Conservation (phyloP, 2,329 filamentous ascomycete species). For the Cryphonectria carpinicola region DNA sequence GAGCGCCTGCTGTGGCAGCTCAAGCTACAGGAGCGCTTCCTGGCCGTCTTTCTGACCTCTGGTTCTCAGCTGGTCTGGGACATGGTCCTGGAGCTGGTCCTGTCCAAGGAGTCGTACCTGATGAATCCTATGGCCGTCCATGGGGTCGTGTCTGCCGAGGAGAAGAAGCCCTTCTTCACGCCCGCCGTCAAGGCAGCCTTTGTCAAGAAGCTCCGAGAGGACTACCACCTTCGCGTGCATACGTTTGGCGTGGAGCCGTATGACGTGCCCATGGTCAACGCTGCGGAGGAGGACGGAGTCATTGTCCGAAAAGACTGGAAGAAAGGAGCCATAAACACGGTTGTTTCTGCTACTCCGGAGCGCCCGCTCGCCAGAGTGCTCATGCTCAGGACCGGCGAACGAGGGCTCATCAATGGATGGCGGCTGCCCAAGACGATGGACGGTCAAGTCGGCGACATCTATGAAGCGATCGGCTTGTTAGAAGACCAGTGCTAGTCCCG, state of each 20-base stretch:
- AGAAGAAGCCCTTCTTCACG: background rate
- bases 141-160: background rate
- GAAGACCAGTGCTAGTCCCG: background rate
- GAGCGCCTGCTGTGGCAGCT: slow-evolving; percentile 13
- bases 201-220: slow-evolving; percentile 9
- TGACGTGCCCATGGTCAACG: slow-evolving; percentile 22
- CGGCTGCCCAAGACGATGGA: background rate
- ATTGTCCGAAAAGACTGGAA: background rate
- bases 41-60: slow-evolving; percentile 1
- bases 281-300: background rate
- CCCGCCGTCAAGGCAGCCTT: slow-evolving; percentile 49
- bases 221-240: slow-evolving; percentile 7
- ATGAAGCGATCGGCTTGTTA: background rate
- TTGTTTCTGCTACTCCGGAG: background rate
- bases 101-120: background rate
- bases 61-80: background rate
- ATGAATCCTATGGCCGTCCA: background rate
- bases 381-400: background rate
- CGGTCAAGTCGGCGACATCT: background rate
- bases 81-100: background rate
- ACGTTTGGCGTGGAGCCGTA: slow-evolving; percentile 16
- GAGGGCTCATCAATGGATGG: background rate
- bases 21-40: background rate
- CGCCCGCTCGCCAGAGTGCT: background rate
- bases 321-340: background rate